Conservation (phyloP, 257 asterid species). For the Fraxinus quadrangulata region DNA sequence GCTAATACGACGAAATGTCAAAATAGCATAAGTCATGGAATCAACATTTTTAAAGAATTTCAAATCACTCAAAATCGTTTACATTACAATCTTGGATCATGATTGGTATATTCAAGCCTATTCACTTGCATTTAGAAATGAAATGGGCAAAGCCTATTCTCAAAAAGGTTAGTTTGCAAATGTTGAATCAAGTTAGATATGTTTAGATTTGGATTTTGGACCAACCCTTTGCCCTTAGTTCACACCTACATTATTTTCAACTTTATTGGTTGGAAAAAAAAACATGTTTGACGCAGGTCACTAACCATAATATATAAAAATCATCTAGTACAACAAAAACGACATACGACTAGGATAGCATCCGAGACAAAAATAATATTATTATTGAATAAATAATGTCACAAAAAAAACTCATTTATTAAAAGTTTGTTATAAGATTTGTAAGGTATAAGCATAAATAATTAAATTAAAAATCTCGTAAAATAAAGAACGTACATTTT, state of each 20-base stretch:
- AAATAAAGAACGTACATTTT: too few species aligned
- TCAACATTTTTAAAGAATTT: too few species aligned
- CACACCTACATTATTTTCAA: slow-evolving; percentile 34
- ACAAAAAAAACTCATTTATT: too few species aligned
- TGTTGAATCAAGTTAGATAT: slow-evolving; percentile 35
- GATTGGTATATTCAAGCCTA: not conserved
- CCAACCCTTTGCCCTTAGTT: slow-evolving; percentile 28
- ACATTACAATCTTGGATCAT: not conserved
- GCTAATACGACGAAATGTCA: too few species aligned
- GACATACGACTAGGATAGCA: too few species aligned
- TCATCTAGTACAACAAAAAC: not conserved
- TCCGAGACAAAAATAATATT: too few species aligned
- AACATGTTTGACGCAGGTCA: not conserved
- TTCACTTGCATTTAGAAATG: not conserved
- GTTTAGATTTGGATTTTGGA: slow-evolving; percentile 16
- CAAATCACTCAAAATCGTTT: too few species aligned
- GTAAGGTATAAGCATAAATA: too few species aligned
- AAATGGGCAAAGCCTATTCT: not conserved
- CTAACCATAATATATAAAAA: not conserved
- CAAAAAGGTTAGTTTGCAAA: slow-evolving; percentile 31
- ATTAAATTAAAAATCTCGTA: too few species aligned
- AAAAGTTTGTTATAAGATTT: too few species aligned
- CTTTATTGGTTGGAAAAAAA: not conserved
- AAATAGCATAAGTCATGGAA: too few species aligned
- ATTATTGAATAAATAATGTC: too few species aligned